Evolutionary conservation across 305 asterid genomes (phyloP).

Genomic region (Ilex paraguariensis): DNA sequence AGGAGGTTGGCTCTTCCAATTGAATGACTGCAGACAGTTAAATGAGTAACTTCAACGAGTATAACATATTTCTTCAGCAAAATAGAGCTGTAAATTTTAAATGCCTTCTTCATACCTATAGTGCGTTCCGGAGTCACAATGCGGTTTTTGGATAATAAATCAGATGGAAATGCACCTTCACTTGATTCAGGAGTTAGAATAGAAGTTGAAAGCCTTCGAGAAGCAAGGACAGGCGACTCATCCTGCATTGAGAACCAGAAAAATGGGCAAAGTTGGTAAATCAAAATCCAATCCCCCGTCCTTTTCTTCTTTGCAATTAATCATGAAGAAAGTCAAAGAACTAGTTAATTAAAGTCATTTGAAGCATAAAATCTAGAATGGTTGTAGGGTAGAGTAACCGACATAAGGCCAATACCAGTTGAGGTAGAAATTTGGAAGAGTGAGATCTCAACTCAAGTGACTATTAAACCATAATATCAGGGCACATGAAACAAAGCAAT

Average conservation of each 20-base stretch:
- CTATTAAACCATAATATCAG: no score
- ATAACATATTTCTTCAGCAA: background rate
- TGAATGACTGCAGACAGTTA: no score
- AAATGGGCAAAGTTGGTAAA: background rate
- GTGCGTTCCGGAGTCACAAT: slow-evolving; percentile 48
- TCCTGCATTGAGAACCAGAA: slow-evolving; percentile 24
- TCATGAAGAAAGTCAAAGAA: no score
- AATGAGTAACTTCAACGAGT: background rate
- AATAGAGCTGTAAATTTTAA: background rate
- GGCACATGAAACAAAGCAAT: no score
- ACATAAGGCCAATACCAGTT: no score
- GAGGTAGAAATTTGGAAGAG: no score
- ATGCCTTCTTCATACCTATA: slow-evolving; percentile 37
- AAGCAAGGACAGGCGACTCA: slow-evolving; percentile 28
- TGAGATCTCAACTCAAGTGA: no score
- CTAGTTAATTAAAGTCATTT: no score
- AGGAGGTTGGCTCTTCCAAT: no score
- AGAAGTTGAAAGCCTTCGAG: slow-evolving; percentile 45
- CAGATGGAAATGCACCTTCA: slow-evolving; percentile 48
- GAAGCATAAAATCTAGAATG: no score
- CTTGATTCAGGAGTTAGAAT: slow-evolving; percentile 55
- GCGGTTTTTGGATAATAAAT: slow-evolving; percentile 42
- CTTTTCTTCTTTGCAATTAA: no score
- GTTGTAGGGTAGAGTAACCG: no score
- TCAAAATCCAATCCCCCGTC: background rate